Conservation (phyloP, 2,329 filamentous ascomycete genomes). For the Penicillium janthinellum region DNA sequence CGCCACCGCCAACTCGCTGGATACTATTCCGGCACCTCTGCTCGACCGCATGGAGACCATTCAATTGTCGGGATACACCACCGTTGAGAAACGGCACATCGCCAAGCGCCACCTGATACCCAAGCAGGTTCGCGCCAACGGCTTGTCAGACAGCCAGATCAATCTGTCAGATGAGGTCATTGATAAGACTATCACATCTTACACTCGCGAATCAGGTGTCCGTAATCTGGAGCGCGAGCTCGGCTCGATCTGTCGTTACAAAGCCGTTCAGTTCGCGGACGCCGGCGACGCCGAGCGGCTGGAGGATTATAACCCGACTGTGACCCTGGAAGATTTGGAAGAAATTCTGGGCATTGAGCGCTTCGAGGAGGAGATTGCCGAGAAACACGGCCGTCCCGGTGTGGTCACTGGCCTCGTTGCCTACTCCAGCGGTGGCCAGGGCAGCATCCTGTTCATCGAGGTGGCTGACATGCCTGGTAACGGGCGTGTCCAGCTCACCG, state of each 20-base stretch:
- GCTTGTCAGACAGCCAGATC: slow-evolving; percentile 74
- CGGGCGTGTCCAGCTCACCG: slow-evolving; percentile 90
- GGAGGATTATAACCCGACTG: slow-evolving; percentile 70
- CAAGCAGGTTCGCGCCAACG: slow-evolving; percentile 91
- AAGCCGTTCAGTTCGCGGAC: slow-evolving; percentile 93
- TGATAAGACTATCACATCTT: slow-evolving; percentile 92
- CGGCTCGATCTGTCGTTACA: slow-evolving; percentile 88
- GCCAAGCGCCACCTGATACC: slow-evolving; percentile 90
- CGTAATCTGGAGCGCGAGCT: slow-evolving; percentile 96
- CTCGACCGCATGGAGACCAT: slow-evolving; percentile 98
- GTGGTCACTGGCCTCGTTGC: slow-evolving; percentile 96
- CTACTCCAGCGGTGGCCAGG: slow-evolving; percentile 88
- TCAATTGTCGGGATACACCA: slow-evolving; percentile 90
- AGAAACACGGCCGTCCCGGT: slow-evolving; percentile 77
- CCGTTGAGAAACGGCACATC: slow-evolving; percentile 94
- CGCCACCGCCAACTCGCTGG: slow-evolving; percentile 90
- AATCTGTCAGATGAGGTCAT: slow-evolving; percentile 79
- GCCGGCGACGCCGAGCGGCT: slow-evolving; percentile 73
- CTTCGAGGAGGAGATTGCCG: slow-evolving; percentile 93
- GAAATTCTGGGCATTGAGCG: slow-evolving; percentile 88
- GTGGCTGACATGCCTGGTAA: slow-evolving; percentile 95
- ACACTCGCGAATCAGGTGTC: slow-evolving; percentile 94
- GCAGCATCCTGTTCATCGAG: slow-evolving; percentile 97
- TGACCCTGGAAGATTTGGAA: slow-evolving; percentile 81
- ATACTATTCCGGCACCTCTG: slow-evolving; percentile 91